These are phyloP conservation scores for Rhinocladiella similis DNA, from an alignment of 2,329 filamentous ascomycete species.

Conservation along the genomic window DNA sequence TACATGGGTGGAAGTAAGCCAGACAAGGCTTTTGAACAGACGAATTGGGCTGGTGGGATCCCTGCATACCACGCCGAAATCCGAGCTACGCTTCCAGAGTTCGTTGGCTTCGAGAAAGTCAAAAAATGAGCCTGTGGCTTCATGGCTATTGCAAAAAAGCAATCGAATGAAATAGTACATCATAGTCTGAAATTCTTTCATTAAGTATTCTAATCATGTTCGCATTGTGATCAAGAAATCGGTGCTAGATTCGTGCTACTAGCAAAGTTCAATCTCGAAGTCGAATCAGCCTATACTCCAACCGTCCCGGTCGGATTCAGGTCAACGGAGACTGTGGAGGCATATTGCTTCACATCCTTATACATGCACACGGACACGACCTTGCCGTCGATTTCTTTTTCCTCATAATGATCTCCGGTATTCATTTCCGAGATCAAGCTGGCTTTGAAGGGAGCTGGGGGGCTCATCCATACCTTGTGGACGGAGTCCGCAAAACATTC, in stretches of 20 bases:
- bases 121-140: slow-evolving; percentile 4
- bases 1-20: slow-evolving; percentile 60
- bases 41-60: slow-evolving; percentile 45
- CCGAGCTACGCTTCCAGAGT: slow-evolving; percentile 20
- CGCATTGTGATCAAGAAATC: too few relatives aligned
- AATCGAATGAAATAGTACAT: too few relatives aligned
- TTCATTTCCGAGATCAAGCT: slow-evolving; percentile 17
- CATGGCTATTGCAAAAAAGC: neutral
- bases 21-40: slow-evolving; percentile 53
- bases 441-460: slow-evolving; percentile 22
- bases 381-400: slow-evolving; percentile 13
- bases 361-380: slow-evolving; percentile 58
- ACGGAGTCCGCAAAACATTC: slow-evolving; percentile 33
- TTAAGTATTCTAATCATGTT: too few relatives aligned
- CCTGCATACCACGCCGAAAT: slow-evolving; percentile 27
- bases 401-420: slow-evolving; percentile 17
- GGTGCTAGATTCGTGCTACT: too few relatives aligned
- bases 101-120: slow-evolving; percentile 28
- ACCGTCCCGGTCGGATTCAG: neutral
- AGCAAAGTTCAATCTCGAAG: too few relatives aligned
- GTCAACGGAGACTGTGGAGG: slow-evolving; percentile 65
- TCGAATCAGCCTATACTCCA: too few relatives aligned
- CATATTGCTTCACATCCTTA: slow-evolving; percentile 65
- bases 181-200: too few relatives aligned
- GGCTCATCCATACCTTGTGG: slow-evolving; percentile 23